Percentiles rank a stretch among this genome's conserved stretches.
These are phyloP conservation scores for Botrytis paeoniae DNA, from an alignment of 2,329 filamentous ascomycete species.

Conservation along the genomic window DNA sequence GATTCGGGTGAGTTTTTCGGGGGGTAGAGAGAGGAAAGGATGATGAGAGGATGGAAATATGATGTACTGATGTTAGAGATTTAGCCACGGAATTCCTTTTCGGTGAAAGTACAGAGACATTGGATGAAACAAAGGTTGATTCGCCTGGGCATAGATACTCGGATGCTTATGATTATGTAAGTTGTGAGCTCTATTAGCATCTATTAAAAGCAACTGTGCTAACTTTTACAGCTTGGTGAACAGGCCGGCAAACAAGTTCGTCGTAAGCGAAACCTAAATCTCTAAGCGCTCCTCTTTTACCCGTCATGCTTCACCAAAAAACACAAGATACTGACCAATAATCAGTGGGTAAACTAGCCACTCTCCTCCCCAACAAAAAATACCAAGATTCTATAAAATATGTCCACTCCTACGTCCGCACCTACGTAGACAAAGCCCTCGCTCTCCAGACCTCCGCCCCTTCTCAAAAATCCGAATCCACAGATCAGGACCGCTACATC, in stretches of 20 bases:
- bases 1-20: slow-evolving; percentile 44
- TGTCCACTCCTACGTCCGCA: slow-evolving; percentile 31
- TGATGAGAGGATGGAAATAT: neutral
- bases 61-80: neutral
- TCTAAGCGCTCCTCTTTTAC: neutral
- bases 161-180: slow-evolving; percentile 39
- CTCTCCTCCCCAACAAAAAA: slow-evolving; percentile 30
- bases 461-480: slow-evolving; percentile 34
- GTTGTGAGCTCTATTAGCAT: neutral
- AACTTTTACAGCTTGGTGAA: slow-evolving; percentile 25
- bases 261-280: neutral
- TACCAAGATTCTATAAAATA: slow-evolving; percentile 32
- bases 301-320: neutral
- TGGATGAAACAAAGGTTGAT: slow-evolving; percentile 31
- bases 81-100: slow-evolving; percentile 64
- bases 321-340: neutral
- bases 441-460: slow-evolving; percentile 41
- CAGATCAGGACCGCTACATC: slow-evolving; percentile 23
- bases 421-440: slow-evolving; percentile 33
- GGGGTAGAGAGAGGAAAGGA: neutral
- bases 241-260: slow-evolving; percentile 31
- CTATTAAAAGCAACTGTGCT: neutral
- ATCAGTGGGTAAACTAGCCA: slow-evolving; percentile 30
- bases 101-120: slow-evolving; percentile 52
- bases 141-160: slow-evolving; percentile 35